Base-by-base conservation (phyloP, 805 yeast genomes). In the Metschnikowia proteae region DNA sequence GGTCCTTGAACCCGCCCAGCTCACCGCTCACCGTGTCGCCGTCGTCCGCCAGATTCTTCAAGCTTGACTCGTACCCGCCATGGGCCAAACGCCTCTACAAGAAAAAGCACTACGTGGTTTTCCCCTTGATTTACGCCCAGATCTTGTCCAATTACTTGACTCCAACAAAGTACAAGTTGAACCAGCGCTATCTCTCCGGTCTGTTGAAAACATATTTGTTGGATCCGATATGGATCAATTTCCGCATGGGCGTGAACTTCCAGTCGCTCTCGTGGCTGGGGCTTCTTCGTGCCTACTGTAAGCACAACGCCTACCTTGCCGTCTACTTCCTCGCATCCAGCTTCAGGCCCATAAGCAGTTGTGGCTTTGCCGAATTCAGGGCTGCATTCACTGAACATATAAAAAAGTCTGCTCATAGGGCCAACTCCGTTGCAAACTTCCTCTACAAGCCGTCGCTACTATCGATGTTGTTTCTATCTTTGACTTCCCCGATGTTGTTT, bases 171-270 rank as follows among this genome's bases (percentile, higher is more conserved):
- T 64, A 54, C 57, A 63, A 60, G 53, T 58, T 65, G 52, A 70
- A 70, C 54, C 73, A 68, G 50, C 55, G 62, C 27, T 70, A 70
- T 58, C 55, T 71, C 23, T 64, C 73, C 3, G 46, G 62, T 11
- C 58, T 59, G 34, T 63, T 72, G 42, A 71, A 67, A 48, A 45
- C 56, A 5, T 50, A 60, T 29, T 56, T 69, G 4, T 59, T 71
- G 48, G 67, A 70, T 46, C 76, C 77, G 1, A 68, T 73, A 43
- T 73, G 77, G 77, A 63, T 61, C 45, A 68, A 70, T 50, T 71
- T 61, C 50, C 55, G 65, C 28, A 54, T 70, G 45, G 69, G 70
- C 6, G 59, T 56, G 13, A 54, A 51, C 7, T 43, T 56, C 22
- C 63, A 60, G 30, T 36, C 58, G 13, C 30, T 73, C 28, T 57